Percentiles rank a stretch among this genome's conserved stretches.
Conservation (phyloP, 352 stramenopile genomes). For the Phytophthora cajani region DNA sequence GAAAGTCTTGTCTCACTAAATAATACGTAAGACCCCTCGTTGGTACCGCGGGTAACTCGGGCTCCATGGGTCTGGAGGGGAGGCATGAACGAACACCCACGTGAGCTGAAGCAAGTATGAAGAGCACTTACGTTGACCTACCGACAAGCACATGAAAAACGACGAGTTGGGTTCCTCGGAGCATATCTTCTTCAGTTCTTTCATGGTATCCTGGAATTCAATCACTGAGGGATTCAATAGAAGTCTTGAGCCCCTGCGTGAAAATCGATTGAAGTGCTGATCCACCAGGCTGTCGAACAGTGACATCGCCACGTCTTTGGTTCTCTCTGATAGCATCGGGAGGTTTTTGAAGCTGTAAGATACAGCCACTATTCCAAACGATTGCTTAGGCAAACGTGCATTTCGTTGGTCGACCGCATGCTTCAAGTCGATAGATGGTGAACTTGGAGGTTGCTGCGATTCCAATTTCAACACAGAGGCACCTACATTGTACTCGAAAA, state of each 20-base stretch:
- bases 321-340: slow-evolving; percentile 56
- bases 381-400: slow-evolving; percentile 26
- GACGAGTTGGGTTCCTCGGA: slow-evolving; percentile 44
- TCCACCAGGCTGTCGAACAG: slow-evolving; percentile 69
- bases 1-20: slow-evolving; percentile 76
- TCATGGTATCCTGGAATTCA: slow-evolving; percentile 81
- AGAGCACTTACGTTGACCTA: slow-evolving; percentile 27
- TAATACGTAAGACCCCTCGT: slow-evolving; percentile 72
- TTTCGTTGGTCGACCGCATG: slow-evolving; percentile 1
- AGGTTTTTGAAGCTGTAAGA: slow-evolving; percentile 67
- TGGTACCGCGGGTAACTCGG: slow-evolving; percentile 54
- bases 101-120: not conserved
- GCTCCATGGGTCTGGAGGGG: slow-evolving; percentile 68
- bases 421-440: slow-evolving; percentile 6
- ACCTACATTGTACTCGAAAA: slow-evolving; percentile 8
- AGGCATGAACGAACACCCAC: not conserved
- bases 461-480: not conserved
- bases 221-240: slow-evolving; percentile 85
- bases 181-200: slow-evolving; percentile 57
- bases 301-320: slow-evolving; percentile 56
- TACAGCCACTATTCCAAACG: slow-evolving; percentile 62
- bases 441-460: not conserved
- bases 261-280: slow-evolving; percentile 58
- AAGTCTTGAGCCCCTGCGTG: slow-evolving; percentile 55
- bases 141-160: slow-evolving; percentile 73